Evolutionary conservation across 805 yeast species (phyloP).

Genomic region (Ogataea nakhonphanomensis): DNA sequence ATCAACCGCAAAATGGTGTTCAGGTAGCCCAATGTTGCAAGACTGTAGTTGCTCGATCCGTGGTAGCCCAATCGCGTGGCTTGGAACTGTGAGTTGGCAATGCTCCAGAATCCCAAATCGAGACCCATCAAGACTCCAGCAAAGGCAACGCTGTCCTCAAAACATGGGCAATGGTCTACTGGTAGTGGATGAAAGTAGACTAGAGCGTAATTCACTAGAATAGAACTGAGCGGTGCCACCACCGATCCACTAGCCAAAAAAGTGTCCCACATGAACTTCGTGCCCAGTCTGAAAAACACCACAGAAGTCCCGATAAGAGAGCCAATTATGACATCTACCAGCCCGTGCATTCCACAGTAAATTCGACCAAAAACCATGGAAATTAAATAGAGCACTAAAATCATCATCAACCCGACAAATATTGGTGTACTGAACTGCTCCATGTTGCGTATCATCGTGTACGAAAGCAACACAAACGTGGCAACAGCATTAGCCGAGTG

Average conservation of each 20-base stretch:
- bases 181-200: slow-evolving; percentile 78
- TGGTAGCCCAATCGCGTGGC: slow-evolving; percentile 11
- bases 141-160: slow-evolving; percentile 91
- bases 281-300: slow-evolving; percentile 43
- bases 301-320: slow-evolving; percentile 55
- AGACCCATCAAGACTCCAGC: slow-evolving; percentile 82
- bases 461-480: slow-evolving; percentile 53
- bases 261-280: slow-evolving; percentile 45
- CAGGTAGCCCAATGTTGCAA: slow-evolving; percentile 39
- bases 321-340: slow-evolving; percentile 71
- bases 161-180: slow-evolving; percentile 92
- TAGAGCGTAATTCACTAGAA: slow-evolving; percentile 42
- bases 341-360: slow-evolving; percentile 98
- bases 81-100: slow-evolving; percentile 22
- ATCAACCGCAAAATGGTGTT: slow-evolving; percentile 45
- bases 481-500: slow-evolving; percentile 95
- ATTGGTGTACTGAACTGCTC: slow-evolving; percentile 3
- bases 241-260: slow-evolving; percentile 32
- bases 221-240: slow-evolving; percentile 37
- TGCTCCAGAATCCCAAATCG: slow-evolving; percentile 57
- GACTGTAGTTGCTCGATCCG: slow-evolving; percentile 41
- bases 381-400: slow-evolving; percentile 47
- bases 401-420: slow-evolving; percentile 6
- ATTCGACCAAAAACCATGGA: slow-evolving; percentile 76
- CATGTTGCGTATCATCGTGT: slow-evolving; percentile 18